Base-by-base conservation (phyloP, 176 grass and related monocot species). In the Lolium rigidum region DNA sequence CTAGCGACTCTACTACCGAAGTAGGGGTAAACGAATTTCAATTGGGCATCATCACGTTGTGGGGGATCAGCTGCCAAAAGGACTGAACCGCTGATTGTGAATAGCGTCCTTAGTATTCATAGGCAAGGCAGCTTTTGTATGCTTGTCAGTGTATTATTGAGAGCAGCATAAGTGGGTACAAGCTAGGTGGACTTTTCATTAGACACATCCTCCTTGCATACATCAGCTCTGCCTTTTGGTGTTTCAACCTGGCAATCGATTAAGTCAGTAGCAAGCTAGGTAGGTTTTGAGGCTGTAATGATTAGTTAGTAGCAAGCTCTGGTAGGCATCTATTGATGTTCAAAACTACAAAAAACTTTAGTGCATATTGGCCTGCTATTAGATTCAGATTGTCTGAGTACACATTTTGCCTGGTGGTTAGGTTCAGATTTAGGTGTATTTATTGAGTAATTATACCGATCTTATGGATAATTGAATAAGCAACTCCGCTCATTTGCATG, bases 241-340 rank as follows among this genome's bases (percentile, higher is more conserved):
- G 6, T 81, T 84, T 80, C 70, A 61, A 81, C 16, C 44, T 46
- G 9, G 50, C 71, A 80, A 76, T 84, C 8, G 10, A 82, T 74
- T 61, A 41, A 7, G 12, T 75, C n/a, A n/a, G n/a, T n/a, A n/a
- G n/a, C n/a, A n/a, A n/a, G n/a, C n/a, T n/a, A n/a, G 31, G 25
- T 61, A 75, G 49, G 9, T 57, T 67, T 21, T 64, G 49, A 81
- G 39, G 3, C 43, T 25, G 68, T 89, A 58, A 80, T 49, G 82
- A 41, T n/a, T 18, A 69, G 47, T 52, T 37, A 28, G 10, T 60
- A 44, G 62, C 8, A 82, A 63, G 7, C 10, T 81, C 70, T 51
- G 83, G 9, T 46, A 18, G 8, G 43, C 39, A 69, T 24, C 25
- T 65, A 51, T 76, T 21, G 17, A 18, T 85, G 7, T 74, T 75